Conservation (phyloP, 1,284 basidiomycete species). For the Porodaedalea pini region DNA sequence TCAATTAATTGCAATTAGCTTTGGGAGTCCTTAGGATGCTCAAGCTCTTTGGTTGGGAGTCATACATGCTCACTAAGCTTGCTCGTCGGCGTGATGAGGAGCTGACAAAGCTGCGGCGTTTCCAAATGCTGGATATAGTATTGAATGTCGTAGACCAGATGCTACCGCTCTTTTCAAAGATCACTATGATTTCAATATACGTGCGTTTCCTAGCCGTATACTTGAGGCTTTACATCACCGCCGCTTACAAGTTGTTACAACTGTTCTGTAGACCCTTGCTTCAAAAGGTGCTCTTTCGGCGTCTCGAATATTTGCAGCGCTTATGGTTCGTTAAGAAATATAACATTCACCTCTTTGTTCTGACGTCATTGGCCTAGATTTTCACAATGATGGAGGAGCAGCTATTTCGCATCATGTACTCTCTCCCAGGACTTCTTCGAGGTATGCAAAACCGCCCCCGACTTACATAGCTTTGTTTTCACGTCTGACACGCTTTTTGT, state of each 20-base stretch:
- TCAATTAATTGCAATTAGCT: slow-evolving; percentile 10
- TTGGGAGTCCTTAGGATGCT: slow-evolving; percentile 39
- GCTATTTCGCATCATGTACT: slow-evolving; percentile 2
- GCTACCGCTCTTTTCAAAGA: slow-evolving; percentile 7
- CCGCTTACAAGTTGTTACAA: slow-evolving; percentile 45
- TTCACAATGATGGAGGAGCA: slow-evolving; percentile 13
- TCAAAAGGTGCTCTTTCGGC: slow-evolving; percentile 11
- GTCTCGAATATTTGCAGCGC: slow-evolving; percentile 8
- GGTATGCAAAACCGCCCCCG: not conserved
- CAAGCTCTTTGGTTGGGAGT: slow-evolving; percentile 63
- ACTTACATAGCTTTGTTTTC: not conserved
- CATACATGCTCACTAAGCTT: slow-evolving; percentile 40
- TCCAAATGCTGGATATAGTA: not conserved
- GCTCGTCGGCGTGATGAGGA: slow-evolving; percentile 33
- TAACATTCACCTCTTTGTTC: not conserved
- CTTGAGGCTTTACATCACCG: too few species aligned
- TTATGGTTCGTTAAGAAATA: slow-evolving; percentile 2
- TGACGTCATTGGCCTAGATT: not conserved
- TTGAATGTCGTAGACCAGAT: slow-evolving; percentile 3
- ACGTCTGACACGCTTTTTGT: not conserved
- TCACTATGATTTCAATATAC: not conserved
- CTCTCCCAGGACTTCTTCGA: slow-evolving; percentile 3
- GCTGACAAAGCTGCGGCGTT: not conserved
- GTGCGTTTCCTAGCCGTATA: not conserved
- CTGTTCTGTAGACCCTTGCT: slow-evolving; percentile 28